Percentiles rank a stretch among this genome's conserved stretches.
Evolutionary conservation across 352 stramenopile species (phyloP).

Genomic region (Peronospora destructor): DNA sequence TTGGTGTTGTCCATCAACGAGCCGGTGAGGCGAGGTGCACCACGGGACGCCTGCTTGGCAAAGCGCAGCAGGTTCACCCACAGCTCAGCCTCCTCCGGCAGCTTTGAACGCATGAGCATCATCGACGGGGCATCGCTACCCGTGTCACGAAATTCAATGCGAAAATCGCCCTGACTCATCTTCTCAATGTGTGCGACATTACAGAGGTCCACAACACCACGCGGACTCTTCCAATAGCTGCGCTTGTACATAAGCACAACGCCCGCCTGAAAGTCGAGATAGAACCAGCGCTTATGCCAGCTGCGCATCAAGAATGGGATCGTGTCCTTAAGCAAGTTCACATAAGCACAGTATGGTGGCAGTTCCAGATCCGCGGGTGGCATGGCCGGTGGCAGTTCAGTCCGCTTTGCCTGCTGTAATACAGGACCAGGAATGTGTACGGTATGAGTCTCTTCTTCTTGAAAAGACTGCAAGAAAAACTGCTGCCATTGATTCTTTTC

Average conservation of each 20-base stretch:
- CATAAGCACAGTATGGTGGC: slow-evolving; percentile 67
- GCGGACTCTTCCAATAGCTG: slow-evolving; percentile 78
- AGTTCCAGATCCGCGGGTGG: slow-evolving; percentile 36
- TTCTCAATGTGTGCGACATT: slow-evolving; percentile 52
- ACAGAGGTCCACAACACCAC: slow-evolving; percentile 63
- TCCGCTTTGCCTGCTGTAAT: slow-evolving; percentile 22
- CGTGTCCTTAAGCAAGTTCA: slow-evolving; percentile 70
- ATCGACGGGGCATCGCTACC: slow-evolving; percentile 31
- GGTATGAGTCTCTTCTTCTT: slow-evolving; percentile 35
- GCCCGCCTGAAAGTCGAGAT: slow-evolving; percentile 66
- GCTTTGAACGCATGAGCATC: slow-evolving; percentile 62
- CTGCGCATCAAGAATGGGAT: slow-evolving; percentile 70
- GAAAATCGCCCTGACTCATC: slow-evolving; percentile 68
- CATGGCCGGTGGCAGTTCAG: slow-evolving; percentile 30
- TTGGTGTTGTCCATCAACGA: slow-evolving; percentile 26
- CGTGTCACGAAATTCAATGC: slow-evolving; percentile 47
- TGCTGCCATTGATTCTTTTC: slow-evolving; percentile 57
- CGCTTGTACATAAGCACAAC: slow-evolving; percentile 77
- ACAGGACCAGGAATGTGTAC: slow-evolving; percentile 19
- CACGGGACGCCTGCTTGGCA: slow-evolving; percentile 40
- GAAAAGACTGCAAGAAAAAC: slow-evolving; percentile 51
- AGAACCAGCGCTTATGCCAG: slow-evolving; percentile 80
- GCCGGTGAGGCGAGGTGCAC: slow-evolving; percentile 19
- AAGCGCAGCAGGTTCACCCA: slow-evolving; percentile 76
- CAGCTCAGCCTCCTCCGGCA: slow-evolving; percentile 45